Base-by-base conservation (phyloP, 805 yeast species). In the Starmerella tilneyi region DNA sequence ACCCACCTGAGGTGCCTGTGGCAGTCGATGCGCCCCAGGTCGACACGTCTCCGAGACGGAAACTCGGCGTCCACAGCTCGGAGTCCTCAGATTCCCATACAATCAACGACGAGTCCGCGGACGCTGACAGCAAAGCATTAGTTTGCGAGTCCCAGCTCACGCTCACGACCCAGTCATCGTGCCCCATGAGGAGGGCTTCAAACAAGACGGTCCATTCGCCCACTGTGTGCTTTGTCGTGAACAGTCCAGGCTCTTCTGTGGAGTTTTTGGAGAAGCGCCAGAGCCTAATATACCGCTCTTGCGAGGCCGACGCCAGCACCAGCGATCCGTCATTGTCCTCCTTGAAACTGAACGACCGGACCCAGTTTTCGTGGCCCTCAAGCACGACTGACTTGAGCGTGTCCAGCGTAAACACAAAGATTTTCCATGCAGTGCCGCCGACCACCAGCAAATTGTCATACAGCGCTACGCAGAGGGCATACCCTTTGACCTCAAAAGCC, bases 1-100 rank as follows among this genome's bases (percentile, higher is more conserved):
- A 77, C 7, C 83, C 83, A 58, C 84, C 84, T 5, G 80, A 78
- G 0, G 98, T 81, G 6, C 99, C 99, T 0, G 98, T 92, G 4
- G 98, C 98, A 0, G 98, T 86, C 4, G 94, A 82, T 0, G 99
- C 96, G 56, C 99, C 99, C 63, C 92, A 89, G 41, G 86, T 81
- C 34, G 94, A 81, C 49, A 92, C 71, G 56, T 94, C 97, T 37
- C 99, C 99, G 16, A 92, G 66, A 54, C 97, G 69, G 16, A 79
- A 68, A 8, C 72, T 71, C 42, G 94, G 81, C 17, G 83, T 70
- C 98, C 98, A 92, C 38, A 92, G 79, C 8, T 51, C 55, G 15
- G 47, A 38, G n/a, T 42, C 53, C 22, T 50, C 57, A 2, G 74
- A 70, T 37, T 66, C 68, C 98, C 98, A 92, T 9, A 86, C 67